Percentiles rank a stretch among this genome's conserved stretches.
These are phyloP conservation scores for Venturia asperata DNA, from an alignment of 2,329 filamentous ascomycete species.

Conservation along the genomic window DNA sequence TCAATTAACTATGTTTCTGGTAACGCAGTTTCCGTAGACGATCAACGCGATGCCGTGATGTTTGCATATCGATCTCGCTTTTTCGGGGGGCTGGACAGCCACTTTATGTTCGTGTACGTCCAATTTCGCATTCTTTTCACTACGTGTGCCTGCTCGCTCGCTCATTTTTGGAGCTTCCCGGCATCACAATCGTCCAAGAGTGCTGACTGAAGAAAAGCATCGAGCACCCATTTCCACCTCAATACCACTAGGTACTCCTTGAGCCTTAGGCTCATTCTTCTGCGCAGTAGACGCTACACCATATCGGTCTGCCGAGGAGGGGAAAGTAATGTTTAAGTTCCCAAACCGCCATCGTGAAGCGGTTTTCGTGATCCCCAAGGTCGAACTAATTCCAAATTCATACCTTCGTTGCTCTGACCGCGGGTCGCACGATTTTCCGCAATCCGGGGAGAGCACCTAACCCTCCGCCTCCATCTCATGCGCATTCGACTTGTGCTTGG, in stretches of 20 bases:
- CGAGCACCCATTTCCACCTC: neutral
- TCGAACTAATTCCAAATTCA: neutral
- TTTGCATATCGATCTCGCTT: no score
- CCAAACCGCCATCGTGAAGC: no score
- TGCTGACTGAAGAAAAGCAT: neutral
- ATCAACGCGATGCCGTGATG: no score
- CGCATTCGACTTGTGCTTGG: slow-evolving; percentile 93
- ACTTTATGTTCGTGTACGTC: neutral
- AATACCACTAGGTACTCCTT: neutral
- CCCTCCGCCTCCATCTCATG: slow-evolving; percentile 50
- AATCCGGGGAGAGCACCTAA: neutral
- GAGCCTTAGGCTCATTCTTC: neutral
- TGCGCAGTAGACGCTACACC: no score
- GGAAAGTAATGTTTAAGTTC: no score
- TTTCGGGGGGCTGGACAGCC: no score
- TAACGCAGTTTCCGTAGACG: no score
- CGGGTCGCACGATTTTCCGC: neutral
- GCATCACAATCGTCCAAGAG: neutral
- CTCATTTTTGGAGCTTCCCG: neutral
- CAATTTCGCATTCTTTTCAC: neutral
- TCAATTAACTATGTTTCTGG: no score
- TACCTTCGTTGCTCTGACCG: neutral
- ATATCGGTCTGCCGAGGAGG: no score
- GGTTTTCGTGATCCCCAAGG: no score
- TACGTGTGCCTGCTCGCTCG: neutral